Evolutionary conservation across 2,329 filamentous ascomycete species (phyloP).

Genomic region (Colletotrichum sp.): DNA sequence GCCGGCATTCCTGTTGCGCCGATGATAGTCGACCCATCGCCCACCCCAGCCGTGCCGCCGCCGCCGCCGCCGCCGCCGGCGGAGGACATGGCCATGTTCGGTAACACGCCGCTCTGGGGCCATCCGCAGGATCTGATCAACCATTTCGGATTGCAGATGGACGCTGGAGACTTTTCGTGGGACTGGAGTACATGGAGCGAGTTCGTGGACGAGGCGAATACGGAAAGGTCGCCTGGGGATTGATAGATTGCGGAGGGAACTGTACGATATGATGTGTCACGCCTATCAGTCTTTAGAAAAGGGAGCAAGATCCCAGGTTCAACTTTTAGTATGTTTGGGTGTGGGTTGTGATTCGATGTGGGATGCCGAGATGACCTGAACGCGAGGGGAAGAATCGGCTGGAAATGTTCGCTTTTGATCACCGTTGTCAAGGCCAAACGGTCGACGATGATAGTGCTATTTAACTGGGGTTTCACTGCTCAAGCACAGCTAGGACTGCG

Average conservation of each 20-base stretch:
- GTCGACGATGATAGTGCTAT: no score
- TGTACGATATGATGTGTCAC: background rate
- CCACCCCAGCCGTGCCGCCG: background rate
- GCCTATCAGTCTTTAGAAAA: background rate
- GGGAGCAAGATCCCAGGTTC: background rate
- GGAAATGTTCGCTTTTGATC: background rate
- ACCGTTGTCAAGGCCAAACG: no score
- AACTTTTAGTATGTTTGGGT: background rate
- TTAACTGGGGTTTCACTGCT: no score
- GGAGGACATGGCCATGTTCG: constrained; percentile 3
- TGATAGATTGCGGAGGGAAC: background rate
- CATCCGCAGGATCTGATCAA: constrained; percentile 27
- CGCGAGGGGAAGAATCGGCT: background rate
- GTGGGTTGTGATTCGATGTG: background rate
- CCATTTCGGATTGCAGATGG: constrained; percentile 24
- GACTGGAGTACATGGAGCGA: constrained; percentile 49
- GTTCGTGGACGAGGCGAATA: constrained; percentile 46
- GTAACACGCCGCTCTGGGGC: constrained; percentile 17
- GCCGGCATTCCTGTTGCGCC: background rate
- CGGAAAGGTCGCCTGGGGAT: constrained; percentile 33
- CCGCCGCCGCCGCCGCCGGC: background rate
- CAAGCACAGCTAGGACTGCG: no score
- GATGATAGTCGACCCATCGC: background rate
- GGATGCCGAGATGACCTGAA: background rate
- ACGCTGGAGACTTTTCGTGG: constrained; percentile 24